Base-by-base conservation (phyloP, 352 stramenopile species). In the Phytophthora rubi region DNA sequence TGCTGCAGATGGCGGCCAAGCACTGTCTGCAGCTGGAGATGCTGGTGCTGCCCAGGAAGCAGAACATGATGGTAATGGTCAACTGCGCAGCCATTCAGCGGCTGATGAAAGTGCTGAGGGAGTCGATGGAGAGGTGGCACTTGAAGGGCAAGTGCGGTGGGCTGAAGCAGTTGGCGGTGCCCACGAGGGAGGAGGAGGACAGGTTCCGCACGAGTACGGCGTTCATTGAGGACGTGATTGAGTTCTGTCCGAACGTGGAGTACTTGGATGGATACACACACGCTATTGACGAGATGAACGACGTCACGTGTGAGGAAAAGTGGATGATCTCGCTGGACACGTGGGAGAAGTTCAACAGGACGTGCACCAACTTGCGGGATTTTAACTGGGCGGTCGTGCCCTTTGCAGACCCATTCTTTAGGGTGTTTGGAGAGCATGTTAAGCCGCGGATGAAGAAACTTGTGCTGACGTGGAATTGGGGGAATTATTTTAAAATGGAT, bases 391-490 rank as follows among this genome's bases (percentile, higher is more conserved):
- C 62, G 1, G 62, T 81, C 5, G 77, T 79, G 13, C 77, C 74
- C 0, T 83, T 80, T 53, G 70, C 77, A 16, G 73, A 81, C 16
- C 70, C 70, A 3, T 83, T 85, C 57, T 88, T 86, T 42, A 61
- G 72, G 6, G 61, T 75, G 1, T 88, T 85, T 55, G 74, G 78
- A 12, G 58, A 82, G 18, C 15, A 79, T 45, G 26, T 67, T 1
- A 88, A 86, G 57, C 74, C 74, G 13, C 59, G 77, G 23, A 57
- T 88, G 23, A 75, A 52, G 21, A 72, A 63, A 16, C 57, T 86
- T 18, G 58, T 52, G 3, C 61, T 87, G 21, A 73, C 68, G 32
- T 87, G 77, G 81, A 54, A 79, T 53, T 85, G 68, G 62, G 10
- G 33, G 5, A 39, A 55, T 15, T 86, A 87, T 57, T 84, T 85